These are phyloP conservation scores for Penicillium bialowiezense DNA, from an alignment of 495 filamentous ascomycete species.

Conservation along the genomic window DNA sequence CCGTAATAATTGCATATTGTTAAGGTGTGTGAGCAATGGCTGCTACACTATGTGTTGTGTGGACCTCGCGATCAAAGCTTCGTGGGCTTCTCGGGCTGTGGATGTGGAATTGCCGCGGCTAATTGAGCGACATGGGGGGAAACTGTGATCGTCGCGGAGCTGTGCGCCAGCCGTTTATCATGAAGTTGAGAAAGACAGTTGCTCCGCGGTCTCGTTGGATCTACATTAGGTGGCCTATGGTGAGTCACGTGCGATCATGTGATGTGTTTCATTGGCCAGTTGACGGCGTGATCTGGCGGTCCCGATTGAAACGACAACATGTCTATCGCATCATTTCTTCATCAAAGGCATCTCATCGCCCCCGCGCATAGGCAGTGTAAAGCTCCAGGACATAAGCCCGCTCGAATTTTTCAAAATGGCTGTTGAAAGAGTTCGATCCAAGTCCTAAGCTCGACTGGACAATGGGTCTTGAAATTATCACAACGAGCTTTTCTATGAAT, in stretches of 20 bases:
- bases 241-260: conserved; percentile 16
- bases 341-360: no score
- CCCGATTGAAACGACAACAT: no score
- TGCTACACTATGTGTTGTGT: conserved; percentile 1
- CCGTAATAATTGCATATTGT: conserved; percentile 22
- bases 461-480: no score
- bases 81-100: neutral
- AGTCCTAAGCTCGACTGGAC: no score
- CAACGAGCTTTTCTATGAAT: no score
- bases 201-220: conserved; percentile 6
- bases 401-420: no score
- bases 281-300: no score
- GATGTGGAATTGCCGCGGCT: neutral
- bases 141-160: neutral
- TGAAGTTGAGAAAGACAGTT: neutral
- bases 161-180: neutral
- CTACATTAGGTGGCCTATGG: conserved; percentile 12
- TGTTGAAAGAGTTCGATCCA: no score
- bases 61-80: neutral
- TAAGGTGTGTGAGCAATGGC: conserved; percentile 11
- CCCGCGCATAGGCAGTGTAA: no score
- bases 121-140: neutral
- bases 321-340: no score
- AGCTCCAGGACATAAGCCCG: no score
- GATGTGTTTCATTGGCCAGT: no score